Conservation (phyloP, 2,329 filamentous ascomycete genomes). For the Coniochaeta sp. region DNA sequence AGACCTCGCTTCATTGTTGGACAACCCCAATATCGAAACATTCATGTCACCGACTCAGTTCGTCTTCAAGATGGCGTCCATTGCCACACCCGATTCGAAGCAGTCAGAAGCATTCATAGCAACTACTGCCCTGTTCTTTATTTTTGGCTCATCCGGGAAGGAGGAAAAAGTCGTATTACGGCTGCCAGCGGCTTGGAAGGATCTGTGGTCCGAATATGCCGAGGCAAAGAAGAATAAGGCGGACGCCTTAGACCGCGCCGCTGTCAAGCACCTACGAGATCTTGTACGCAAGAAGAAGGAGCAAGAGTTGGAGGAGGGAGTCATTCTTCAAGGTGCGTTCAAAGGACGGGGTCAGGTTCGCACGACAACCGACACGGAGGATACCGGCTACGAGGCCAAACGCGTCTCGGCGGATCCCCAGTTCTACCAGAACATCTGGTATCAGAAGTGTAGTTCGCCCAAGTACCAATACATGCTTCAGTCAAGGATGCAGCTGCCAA, state of each 20-base stretch:
- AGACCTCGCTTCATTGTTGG: slow-evolving; percentile 30
- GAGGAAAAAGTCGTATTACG: slow-evolving; percentile 81
- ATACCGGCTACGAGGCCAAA: slow-evolving; percentile 35
- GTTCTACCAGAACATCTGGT: slow-evolving; percentile 51
- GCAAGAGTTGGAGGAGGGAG: slow-evolving; percentile 63
- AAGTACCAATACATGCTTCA: slow-evolving; percentile 74
- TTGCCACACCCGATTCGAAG: slow-evolving; percentile 66
- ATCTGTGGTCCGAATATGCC: slow-evolving; percentile 76
- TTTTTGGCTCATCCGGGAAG: slow-evolving; percentile 70
- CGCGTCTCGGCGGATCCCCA: slow-evolving; percentile 32
- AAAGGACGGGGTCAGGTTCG: slow-evolving; percentile 48
- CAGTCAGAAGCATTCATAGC: slow-evolving; percentile 87
- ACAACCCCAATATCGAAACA: slow-evolving; percentile 35
- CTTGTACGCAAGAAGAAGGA: slow-evolving; percentile 63
- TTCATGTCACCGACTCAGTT: slow-evolving; percentile 43
- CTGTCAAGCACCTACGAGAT: slow-evolving; percentile 61
- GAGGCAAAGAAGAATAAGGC: slow-evolving; percentile 61
- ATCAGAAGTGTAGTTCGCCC: slow-evolving; percentile 45
- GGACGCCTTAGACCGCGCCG: slow-evolving; percentile 63
- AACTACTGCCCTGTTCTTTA: slow-evolving; percentile 71
- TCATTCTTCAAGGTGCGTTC: slow-evolving; percentile 73
- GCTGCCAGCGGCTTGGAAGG: slow-evolving; percentile 73
- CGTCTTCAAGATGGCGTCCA: slow-evolving; percentile 63
- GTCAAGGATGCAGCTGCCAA: slow-evolving; percentile 74
- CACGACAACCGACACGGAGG: slow-evolving; percentile 41